Base-by-base conservation (phyloP, 805 yeast genomes). In the Citeromyces matritensis region DNA sequence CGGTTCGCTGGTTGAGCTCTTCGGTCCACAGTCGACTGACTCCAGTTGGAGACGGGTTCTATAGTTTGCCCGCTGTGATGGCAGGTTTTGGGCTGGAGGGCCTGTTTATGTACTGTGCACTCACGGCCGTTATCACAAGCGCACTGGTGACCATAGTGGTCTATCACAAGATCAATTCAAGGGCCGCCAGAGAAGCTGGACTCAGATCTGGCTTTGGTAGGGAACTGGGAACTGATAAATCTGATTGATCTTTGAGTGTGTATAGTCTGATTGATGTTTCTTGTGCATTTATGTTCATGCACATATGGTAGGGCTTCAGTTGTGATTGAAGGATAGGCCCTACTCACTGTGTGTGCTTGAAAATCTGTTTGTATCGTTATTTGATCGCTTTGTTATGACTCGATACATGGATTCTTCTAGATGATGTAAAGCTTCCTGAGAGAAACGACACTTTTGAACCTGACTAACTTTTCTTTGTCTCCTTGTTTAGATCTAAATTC, bases 1-100 rank as follows among this genome's bases (percentile, higher is more conserved):
- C 75, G 17, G 64, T 69, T 12, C 58, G 69, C 35, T 79, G 88
- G 88, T 33, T 45, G 4, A 37, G 35, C 24, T 21, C 31, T 10
- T 23, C 31, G 6, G 24, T 26, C 15, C 12, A 31, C n/a, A 26
- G 26, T 11, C 5, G n/a, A 19, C 13, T n/a, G 21, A 6, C 12
- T 9, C 34, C 34, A 9, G 23, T 23, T 11, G 15, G 27, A 9
- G 26, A 19, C 13, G 39, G 39, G 12, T 36, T 36, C 24, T 31
- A 31, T 29, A 31, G 29, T 29, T 25, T 36, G 17, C 34, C 38
- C 4, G 14, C 4, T 10, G 17, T 15, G 5, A 6, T 27, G 4
- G 30, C 27, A 15, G 32, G 33, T 4, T 33, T 15, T 7, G 7
- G 27, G 6, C 5, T 25, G 19, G 29, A 19, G 32, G 11, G 12